These are phyloP conservation scores for Hura crepitans DNA, from an alignment of 441 rosid genomes.

Conservation along the genomic window DNA sequence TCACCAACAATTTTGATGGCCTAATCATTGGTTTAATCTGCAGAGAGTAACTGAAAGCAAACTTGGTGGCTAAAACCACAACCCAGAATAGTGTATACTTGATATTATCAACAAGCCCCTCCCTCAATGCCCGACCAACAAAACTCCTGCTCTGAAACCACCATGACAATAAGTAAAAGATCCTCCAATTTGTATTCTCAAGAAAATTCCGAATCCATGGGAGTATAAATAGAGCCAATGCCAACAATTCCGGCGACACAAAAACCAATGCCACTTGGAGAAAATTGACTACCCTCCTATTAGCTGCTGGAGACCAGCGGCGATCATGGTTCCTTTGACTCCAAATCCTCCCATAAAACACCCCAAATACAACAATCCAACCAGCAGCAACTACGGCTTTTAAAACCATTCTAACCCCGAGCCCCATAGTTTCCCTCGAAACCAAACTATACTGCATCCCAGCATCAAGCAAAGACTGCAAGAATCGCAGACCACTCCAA, in stretches of 20 bases:
- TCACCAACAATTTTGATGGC: conserved; percentile 55
- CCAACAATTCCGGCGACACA: conserved; percentile 65
- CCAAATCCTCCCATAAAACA: conserved; percentile 72
- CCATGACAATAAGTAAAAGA: conserved; percentile 65
- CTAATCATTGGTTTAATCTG: conserved; percentile 79
- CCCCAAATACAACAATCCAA: conserved; percentile 65
- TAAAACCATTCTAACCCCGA: conserved; percentile 67
- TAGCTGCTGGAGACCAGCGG: conserved; percentile 47
- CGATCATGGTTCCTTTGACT: conserved; percentile 48
- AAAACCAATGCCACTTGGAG: conserved; percentile 54
- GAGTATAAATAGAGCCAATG: conserved; percentile 55
- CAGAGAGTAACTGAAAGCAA: conserved; percentile 73
- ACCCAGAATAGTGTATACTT: conserved; percentile 77
- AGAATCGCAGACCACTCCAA: conserved; percentile 73
- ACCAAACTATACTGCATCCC: conserved; percentile 60
- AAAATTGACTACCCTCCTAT: conserved; percentile 44
- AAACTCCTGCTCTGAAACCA: conserved; percentile 84
- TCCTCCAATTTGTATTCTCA: conserved; percentile 72
- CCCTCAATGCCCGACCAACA: conserved; percentile 91
- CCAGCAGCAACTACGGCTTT: conserved; percentile 58
- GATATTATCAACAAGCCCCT: conserved; percentile 74
- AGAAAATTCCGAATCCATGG: conserved; percentile 88
- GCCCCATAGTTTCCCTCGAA: conserved; percentile 61
- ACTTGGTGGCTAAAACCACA: conserved; percentile 64
- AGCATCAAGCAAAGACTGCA: conserved; percentile 74